Conservation (phyloP, 2,329 filamentous ascomycete species). For the Tolypocladium cylindrosporum region DNA sequence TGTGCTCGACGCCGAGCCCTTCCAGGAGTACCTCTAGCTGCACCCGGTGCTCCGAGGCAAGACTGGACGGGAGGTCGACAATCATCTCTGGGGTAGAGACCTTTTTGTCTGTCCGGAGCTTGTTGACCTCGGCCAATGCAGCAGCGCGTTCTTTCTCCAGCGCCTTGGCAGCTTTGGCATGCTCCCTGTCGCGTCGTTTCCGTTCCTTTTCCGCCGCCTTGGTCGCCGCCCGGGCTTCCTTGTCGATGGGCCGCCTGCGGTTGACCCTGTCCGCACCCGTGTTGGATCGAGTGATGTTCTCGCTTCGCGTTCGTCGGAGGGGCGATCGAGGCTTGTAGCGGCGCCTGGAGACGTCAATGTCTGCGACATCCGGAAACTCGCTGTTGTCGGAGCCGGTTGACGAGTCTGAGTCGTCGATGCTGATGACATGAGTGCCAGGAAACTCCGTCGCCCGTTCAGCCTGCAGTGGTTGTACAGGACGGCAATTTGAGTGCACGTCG, state of each 20-base stretch:
- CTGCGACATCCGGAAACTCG: slow-evolving; percentile 37
- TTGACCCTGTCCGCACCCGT: not conserved
- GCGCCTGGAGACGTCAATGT: slow-evolving; percentile 23
- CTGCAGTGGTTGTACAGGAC: not conserved
- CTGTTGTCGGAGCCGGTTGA: slow-evolving; percentile 30
- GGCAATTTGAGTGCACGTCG: not conserved
- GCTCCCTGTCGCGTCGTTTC: slow-evolving; percentile 46
- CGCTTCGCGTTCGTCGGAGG: slow-evolving; percentile 21
- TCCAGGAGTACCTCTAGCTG: slow-evolving; percentile 41
- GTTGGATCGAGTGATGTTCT: slow-evolving; percentile 8
- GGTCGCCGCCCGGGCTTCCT: not conserved
- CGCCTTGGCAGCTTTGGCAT: slow-evolving; percentile 50
- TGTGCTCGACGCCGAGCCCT: slow-evolving; percentile 36
- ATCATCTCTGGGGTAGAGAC: slow-evolving; percentile 69
- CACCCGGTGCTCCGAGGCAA: slow-evolving; percentile 36
- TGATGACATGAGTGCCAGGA: slow-evolving; percentile 16
- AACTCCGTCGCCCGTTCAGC: not conserved
- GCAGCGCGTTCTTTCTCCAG: slow-evolving; percentile 53
- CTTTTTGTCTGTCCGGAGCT: slow-evolving; percentile 62
- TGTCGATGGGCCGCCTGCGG: not conserved
- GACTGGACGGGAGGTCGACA: slow-evolving; percentile 51
- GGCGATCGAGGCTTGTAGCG: slow-evolving; percentile 8
- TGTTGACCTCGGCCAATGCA: slow-evolving; percentile 65
- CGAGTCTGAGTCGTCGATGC: slow-evolving; percentile 24
- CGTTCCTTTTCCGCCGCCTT: slow-evolving; percentile 37